Percentiles rank a stretch among this genome's conserved stretches.
Conservation (phyloP, 2,329 filamentous ascomycete genomes). For the Claviceps citrina region DNA sequence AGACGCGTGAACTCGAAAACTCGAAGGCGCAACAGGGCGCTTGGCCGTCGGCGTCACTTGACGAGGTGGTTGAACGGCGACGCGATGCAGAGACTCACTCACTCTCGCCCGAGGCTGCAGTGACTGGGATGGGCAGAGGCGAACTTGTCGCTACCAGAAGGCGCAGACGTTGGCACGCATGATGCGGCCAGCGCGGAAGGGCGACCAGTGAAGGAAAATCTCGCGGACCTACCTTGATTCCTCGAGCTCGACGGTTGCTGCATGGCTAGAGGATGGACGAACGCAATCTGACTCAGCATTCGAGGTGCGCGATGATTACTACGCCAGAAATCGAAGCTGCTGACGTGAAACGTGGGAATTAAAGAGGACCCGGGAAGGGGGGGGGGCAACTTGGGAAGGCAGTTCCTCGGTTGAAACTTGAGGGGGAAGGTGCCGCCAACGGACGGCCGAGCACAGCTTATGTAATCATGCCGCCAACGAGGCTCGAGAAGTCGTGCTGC, state of each 20-base stretch:
- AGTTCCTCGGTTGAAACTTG: too few relatives aligned
- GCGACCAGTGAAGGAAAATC: conserved; percentile 4
- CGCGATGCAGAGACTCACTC: background rate
- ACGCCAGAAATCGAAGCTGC: conserved; percentile 11
- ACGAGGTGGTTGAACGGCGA: background rate
- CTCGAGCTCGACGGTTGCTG: conserved; percentile 10
- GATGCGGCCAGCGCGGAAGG: background rate
- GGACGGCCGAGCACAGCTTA: background rate
- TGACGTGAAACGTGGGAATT: conserved; percentile 11
- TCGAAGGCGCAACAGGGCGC: too few relatives aligned
- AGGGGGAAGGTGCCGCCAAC: background rate
- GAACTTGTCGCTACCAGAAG: background rate
- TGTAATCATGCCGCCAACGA: conserved; percentile 1
- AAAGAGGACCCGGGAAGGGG: conserved; percentile 6
- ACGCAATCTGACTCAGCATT: conserved; percentile 12
- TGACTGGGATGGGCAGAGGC: background rate
- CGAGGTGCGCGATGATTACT: conserved; percentile 10
- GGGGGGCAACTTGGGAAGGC: too few relatives aligned
- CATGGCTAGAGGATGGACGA: conserved; percentile 7
- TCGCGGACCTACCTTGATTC: conserved; percentile 10
- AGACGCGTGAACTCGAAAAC: background rate
- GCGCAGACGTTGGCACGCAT: background rate
- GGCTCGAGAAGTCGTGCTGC: too few relatives aligned
- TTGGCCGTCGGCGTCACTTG: too few relatives aligned
- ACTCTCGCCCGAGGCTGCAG: background rate